Conservation (phyloP, 768 basidiomycete genomes). For the Mycena latifolia region DNA sequence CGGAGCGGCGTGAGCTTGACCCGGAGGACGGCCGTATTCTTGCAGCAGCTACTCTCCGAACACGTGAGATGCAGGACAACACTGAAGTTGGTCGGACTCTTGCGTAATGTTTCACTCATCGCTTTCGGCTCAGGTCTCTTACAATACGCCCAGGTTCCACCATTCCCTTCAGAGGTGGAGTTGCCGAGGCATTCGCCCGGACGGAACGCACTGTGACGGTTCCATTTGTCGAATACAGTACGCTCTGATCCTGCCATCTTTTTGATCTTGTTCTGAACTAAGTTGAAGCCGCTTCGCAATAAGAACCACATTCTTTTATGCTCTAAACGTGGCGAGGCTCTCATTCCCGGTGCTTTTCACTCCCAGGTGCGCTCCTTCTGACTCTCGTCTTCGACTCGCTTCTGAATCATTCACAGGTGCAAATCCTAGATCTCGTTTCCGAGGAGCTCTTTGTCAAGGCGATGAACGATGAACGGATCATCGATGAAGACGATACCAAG, state of each 20-base stretch:
- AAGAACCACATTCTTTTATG: slow-evolving; percentile 26
- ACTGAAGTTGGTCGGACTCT: slow-evolving; percentile 24
- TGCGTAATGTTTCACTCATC: no score
- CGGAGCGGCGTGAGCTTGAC: slow-evolving; percentile 20
- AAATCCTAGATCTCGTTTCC: slow-evolving; percentile 22
- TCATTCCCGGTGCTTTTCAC: no score
- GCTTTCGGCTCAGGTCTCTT: not conserved
- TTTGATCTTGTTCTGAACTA: not conserved
- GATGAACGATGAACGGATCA: slow-evolving; percentile 18
- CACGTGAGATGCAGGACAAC: slow-evolving; percentile 24
- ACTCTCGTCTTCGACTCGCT: not conserved
- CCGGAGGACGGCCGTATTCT: slow-evolving; percentile 3
- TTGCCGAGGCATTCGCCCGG: not conserved
- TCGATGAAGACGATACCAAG: slow-evolving; percentile 20
- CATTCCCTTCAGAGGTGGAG: slow-evolving; percentile 20
- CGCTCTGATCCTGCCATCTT: not conserved
- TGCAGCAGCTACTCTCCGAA: slow-evolving; percentile 8
- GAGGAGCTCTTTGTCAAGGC: slow-evolving; percentile 24
- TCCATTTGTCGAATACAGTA: slow-evolving; percentile 14
- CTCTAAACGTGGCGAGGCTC: slow-evolving; percentile 18
- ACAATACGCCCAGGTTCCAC: slow-evolving; percentile 8
- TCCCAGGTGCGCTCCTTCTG: no score
- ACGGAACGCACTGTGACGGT: slow-evolving; percentile 8
- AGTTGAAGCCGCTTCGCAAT: slow-evolving; percentile 9
- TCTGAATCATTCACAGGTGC: slow-evolving; percentile 16